Conservation (phyloP, 345 rosid species). For the Nephelium lappaceum region DNA sequence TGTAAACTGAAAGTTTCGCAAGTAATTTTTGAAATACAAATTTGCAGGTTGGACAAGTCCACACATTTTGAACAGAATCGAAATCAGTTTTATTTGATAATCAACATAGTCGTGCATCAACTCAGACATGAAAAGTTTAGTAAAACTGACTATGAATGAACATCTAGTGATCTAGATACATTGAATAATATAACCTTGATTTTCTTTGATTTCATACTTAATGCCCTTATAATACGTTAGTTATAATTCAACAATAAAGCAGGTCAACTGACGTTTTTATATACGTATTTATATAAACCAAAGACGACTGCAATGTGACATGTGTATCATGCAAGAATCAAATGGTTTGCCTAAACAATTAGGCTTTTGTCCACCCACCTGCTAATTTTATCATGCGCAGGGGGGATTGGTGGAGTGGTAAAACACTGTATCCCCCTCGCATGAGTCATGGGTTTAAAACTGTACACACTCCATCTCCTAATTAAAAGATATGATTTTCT, state of each 20-base stretch:
- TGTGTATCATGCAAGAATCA: neutral
- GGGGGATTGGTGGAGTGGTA: too few species aligned
- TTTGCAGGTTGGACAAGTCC: neutral
- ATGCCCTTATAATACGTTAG: neutral
- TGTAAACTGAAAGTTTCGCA: too few species aligned
- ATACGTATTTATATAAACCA: too few species aligned
- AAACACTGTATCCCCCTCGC: too few species aligned
- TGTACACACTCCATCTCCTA: too few species aligned
- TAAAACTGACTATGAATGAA: neutral
- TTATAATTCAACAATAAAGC: neutral
- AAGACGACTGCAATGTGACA: constrained; percentile 4
- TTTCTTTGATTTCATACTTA: too few species aligned
- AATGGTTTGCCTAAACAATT: neutral
- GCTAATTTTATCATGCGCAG: too few species aligned
- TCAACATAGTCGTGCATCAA: neutral
- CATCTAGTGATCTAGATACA: neutral
- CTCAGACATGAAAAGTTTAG: neutral
- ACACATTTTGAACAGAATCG: neutral
- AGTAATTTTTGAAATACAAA: too few species aligned
- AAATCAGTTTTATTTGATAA: too few species aligned
- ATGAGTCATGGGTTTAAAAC: too few species aligned
- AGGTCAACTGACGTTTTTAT: neutral
- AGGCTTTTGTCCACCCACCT: neutral
- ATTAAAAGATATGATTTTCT: too few species aligned
- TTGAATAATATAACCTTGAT: neutral